phyloP scores from a whole-genome alignment of 495 filamentous ascomycete genomes.

The Hypoxylon rickii region DNA sequence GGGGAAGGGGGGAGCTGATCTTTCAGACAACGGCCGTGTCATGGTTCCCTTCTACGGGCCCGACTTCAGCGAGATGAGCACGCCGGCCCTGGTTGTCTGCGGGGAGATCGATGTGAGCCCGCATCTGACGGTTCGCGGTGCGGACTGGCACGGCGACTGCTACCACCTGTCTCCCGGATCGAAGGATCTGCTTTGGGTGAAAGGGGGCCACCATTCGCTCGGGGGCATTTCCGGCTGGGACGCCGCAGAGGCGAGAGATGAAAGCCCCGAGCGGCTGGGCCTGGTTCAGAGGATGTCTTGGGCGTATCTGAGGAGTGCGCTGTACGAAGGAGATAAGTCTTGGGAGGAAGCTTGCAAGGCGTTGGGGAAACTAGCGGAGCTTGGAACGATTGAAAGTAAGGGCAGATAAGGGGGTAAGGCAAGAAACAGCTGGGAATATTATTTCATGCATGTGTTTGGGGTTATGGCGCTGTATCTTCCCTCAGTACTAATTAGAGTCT shows the following conservation, averaged over 20 bases:
- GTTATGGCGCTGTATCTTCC: too few relatives aligned
- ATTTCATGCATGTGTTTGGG: neutral
- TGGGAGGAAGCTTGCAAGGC: slow-evolving; percentile 42
- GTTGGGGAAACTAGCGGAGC: slow-evolving; percentile 30
- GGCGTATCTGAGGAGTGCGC: slow-evolving; percentile 47
- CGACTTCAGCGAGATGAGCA: slow-evolving; percentile 45
- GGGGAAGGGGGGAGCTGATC: slow-evolving; percentile 34
- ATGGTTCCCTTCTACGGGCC: slow-evolving; percentile 39
- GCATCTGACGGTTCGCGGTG: slow-evolving; percentile 42
- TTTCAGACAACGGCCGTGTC: slow-evolving; percentile 30
- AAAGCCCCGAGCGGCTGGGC: slow-evolving; percentile 43
- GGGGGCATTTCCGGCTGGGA: slow-evolving; percentile 51
- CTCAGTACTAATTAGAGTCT: too few relatives aligned
- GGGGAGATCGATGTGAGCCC: slow-evolving; percentile 47
- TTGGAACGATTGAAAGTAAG: slow-evolving; percentile 46
- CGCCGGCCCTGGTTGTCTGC: slow-evolving; percentile 44
- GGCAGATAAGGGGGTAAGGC: neutral
- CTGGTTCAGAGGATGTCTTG: slow-evolving; percentile 46
- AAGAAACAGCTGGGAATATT: neutral
- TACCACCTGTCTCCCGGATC: slow-evolving; percentile 43
- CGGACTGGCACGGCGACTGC: slow-evolving; percentile 48
- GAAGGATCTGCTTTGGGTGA: slow-evolving; percentile 44
- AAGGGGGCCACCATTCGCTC: slow-evolving; percentile 43
- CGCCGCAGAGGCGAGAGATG: slow-evolving; percentile 45
- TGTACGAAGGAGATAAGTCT: slow-evolving; percentile 43